Evolutionary conservation across 2,329 filamentous ascomycete species (phyloP), one percentile per base, ranked within the genome.

Genomic region (Scytalidium sp.): DNA sequence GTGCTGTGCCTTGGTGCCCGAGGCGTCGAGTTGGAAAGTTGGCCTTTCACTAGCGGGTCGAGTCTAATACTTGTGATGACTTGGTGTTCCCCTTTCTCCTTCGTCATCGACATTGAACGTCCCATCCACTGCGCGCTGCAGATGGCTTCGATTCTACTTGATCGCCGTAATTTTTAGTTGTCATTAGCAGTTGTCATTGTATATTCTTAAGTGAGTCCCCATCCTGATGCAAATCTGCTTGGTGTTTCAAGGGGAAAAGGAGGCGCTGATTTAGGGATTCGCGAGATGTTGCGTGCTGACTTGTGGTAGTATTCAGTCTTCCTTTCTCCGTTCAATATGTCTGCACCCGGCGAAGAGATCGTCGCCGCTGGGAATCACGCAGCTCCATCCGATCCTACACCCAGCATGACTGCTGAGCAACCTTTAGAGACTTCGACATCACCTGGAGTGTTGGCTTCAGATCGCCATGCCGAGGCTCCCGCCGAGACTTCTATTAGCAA

Each of bases 361-460:
- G 67, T 63, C 58, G 67, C 71, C 54, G 69, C 74, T 50, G 79
- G 75, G 75, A 69, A 80, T 67, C 75, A 76, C 50, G 75, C 77
- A 43, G 66, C 74, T 61, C 76, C 75, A 74, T 75, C 76, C 52
- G 70, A 78, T 59, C 62, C 66, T 49, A 49, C 53, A 39, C 57
- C 61, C 43, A 56, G 60, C 25, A 36, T 52, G 52, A 50, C 56
- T 41, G 48, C 51, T 36, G 23, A 51, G 40, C 49, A 58, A 22
- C 19, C 53, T 10, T 40, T 20, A 17, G 44, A 51, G 23, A 19
- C 50, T 36, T 19, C 42, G 20, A 20, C 41, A 3, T 41, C 49
- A 43, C 45, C 27, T 46, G 19, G 51, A 52, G 20, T 21, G 45
- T 29, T 21, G 23, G n/a, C 46, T 43, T 25, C 42, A 56, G 23